Percentiles rank a stretch among this genome's conserved stretches.
Conservation (phyloP, 2,329 filamentous ascomycete genomes). For the Penicillium sumatraense region DNA sequence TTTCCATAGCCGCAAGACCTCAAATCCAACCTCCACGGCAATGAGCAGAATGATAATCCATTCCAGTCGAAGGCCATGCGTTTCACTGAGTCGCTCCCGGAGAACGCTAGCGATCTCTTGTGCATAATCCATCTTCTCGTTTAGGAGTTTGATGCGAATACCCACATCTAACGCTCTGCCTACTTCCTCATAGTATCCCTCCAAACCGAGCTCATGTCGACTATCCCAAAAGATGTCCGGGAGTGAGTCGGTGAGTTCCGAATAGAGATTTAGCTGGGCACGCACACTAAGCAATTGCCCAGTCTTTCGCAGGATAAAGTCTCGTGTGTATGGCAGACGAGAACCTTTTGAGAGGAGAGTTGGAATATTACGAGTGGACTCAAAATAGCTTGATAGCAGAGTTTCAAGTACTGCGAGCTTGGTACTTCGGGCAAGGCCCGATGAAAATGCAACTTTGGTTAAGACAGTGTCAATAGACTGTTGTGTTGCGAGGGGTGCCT, state of each 20-base stretch:
- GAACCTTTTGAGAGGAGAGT: conserved; percentile 73
- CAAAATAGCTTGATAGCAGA: conserved; percentile 80
- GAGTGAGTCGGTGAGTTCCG: conserved; percentile 90
- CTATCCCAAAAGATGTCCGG: conserved; percentile 98
- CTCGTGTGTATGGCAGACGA: conserved; percentile 66
- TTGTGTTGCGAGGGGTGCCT: conserved; percentile 29
- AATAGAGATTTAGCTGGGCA: conserved; percentile 94
- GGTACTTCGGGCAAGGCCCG: conserved; percentile 86
- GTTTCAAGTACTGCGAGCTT: conserved; percentile 92
- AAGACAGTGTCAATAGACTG: conserved; percentile 67
- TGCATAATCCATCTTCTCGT: conserved; percentile 97
- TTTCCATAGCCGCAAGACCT: conserved; percentile 73
- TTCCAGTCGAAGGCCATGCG: conserved; percentile 84
- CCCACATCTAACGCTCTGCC: conserved; percentile 88
- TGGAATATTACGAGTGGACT: conserved; percentile 82
- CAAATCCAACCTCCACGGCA: conserved; percentile 87
- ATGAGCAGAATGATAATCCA: conserved; percentile 97
- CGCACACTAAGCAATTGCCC: conserved; percentile 88
- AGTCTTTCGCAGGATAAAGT: conserved; percentile 89
- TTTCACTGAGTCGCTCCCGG: conserved; percentile 85
- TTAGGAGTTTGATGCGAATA: conserved; percentile 85
- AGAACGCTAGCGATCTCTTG: conserved; percentile 91
- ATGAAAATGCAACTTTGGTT: conserved; percentile 96
- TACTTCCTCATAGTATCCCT: conserved; percentile 94
- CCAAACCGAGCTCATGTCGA: conserved; percentile 82